These are phyloP conservation scores for Bonia amplexicaulis DNA, from an alignment of 176 grass and related monocot genomes.

Conservation along the genomic window DNA sequence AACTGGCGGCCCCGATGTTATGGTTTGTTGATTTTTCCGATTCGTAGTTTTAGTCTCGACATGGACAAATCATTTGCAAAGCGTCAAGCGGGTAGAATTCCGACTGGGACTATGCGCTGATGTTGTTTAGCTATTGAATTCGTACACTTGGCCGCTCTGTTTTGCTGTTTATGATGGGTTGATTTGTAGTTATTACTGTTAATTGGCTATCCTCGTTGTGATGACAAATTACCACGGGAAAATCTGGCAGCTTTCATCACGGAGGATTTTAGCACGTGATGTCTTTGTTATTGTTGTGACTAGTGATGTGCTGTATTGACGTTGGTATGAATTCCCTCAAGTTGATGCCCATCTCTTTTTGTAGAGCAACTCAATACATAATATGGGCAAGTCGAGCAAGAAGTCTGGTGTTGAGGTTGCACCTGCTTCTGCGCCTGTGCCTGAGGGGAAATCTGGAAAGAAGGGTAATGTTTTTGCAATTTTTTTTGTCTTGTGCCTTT, in stretches of 20 bases:
- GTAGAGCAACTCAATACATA: not conserved
- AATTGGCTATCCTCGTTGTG: not conserved
- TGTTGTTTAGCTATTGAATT: not conserved
- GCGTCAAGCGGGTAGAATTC: not conserved
- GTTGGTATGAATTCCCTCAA: not conserved
- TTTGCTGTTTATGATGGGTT: not conserved
- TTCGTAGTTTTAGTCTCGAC: not conserved
- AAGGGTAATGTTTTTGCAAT: slow-evolving; percentile 42
- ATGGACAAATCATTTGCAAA: not conserved
- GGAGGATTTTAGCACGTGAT: not conserved
- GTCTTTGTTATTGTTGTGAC: not conserved
- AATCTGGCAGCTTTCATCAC: not conserved
- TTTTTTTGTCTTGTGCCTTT: not conserved
- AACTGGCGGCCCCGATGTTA: not conserved
- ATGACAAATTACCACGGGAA: not conserved
- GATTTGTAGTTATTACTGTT: not conserved
- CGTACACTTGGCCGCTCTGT: not conserved
- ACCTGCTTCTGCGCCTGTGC: not conserved
- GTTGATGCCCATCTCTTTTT: not conserved
- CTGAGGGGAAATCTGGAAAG: slow-evolving; percentile 51
- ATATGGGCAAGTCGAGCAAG: slow-evolving; percentile 46
- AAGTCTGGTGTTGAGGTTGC: slow-evolving; percentile 25
- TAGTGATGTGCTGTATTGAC: not conserved
- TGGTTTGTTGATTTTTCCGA: not conserved
- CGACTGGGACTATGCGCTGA: not conserved